Percentiles rank a stretch among this genome's conserved stretches.
Evolutionary conservation across 1,139 yeast species (phyloP).

Genomic region (Yamadazyma aaseri): DNA sequence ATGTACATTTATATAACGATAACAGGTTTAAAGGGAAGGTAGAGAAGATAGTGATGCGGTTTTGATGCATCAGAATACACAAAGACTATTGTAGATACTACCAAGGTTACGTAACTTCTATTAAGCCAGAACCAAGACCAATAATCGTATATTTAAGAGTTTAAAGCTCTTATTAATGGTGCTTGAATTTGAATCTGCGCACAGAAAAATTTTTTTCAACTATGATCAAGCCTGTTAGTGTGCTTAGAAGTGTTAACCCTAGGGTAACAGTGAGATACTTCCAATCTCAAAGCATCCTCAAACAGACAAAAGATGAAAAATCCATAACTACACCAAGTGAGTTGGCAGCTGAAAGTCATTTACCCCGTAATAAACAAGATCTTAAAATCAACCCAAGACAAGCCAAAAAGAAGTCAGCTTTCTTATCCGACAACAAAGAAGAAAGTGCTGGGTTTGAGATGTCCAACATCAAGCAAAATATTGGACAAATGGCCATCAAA

Average conservation of each 20-base stretch:
- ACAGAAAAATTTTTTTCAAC: conserved; percentile 3
- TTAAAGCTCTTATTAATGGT: no score
- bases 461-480: conserved; percentile 65
- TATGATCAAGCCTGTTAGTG: conserved; percentile 4
- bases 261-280: conserved; percentile 5
- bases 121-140: no score
- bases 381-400: conserved; percentile 40
- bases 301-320: conserved; percentile 11
- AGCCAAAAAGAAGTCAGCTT: conserved; percentile 44
- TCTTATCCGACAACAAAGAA: conserved; percentile 53
- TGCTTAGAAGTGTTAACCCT: not conserved
- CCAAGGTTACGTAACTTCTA: no score
- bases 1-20: no score
- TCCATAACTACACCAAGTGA: conserved; percentile 35
- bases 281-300: conserved; percentile 15
- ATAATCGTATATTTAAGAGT: no score
- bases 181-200: no score
- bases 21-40: no score
- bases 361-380: conserved; percentile 47
- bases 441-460: conserved; percentile 58
- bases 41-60: no score
- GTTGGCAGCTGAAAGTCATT: conserved; percentile 48
- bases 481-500: conserved; percentile 72
- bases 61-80: not conserved
- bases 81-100: no score